phyloP scores from a whole-genome alignment of 805 yeast genomes.

The Saturnispora besseyi region DNA sequence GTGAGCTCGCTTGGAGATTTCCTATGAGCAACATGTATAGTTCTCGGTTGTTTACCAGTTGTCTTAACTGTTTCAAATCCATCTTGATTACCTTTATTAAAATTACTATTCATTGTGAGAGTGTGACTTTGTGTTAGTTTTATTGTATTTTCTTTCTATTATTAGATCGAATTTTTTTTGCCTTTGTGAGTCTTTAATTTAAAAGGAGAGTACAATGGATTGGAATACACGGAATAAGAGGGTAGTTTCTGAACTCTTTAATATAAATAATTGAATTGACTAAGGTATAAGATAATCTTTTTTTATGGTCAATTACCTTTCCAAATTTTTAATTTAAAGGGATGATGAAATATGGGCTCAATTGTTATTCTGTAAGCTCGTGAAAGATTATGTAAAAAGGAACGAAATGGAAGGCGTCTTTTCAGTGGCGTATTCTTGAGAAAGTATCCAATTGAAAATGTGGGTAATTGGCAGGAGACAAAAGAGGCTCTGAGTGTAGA shows the following conservation, averaged over 20 bases:
- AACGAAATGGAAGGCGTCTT: no score
- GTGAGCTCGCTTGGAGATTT: constrained; percentile 95
- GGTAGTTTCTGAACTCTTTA: neutral
- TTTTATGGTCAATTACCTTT: neutral
- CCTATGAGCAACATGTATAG: constrained; percentile 91
- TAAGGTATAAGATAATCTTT: neutral
- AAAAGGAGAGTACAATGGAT: neutral
- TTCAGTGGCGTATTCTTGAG: no score
- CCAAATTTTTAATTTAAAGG: neutral
- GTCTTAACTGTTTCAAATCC: constrained; percentile 23
- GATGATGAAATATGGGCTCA: neutral
- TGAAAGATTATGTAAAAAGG: no score
- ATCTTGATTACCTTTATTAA: neutral
- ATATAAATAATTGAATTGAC: neutral
- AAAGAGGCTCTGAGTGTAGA: no score
- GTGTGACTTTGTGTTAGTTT: no score
- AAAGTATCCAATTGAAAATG: no score
- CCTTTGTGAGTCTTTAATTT: neutral
- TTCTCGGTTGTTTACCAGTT: constrained; percentile 37
- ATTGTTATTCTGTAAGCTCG: no score
- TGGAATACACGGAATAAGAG: neutral
- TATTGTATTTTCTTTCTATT: neutral
- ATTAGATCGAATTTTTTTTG: neutral
- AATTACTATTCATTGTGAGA: neutral
- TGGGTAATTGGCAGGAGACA: no score